These are phyloP conservation scores for Schwanniomyces occidentalis DNA, from an alignment of 805 yeast genomes.

Conservation along the genomic window DNA sequence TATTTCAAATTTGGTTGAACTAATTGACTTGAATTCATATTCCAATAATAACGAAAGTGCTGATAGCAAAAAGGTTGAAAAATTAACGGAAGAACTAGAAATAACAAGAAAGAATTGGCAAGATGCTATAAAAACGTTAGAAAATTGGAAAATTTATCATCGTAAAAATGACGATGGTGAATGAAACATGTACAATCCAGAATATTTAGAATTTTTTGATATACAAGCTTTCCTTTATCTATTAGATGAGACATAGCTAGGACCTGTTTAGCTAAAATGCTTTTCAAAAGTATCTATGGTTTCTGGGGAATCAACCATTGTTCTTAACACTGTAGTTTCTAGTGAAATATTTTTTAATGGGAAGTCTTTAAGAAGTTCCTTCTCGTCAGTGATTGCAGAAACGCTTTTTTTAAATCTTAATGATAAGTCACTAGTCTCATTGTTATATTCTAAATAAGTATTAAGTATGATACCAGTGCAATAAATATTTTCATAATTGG, in stretches of 20 bases:
- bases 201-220: too few species aligned
- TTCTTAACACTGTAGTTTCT: conserved; percentile 29
- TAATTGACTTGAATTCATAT: conserved; percentile 8
- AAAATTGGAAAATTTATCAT: conserved; percentile 35
- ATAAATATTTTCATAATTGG: conserved; percentile 18
- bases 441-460: conserved; percentile 23
- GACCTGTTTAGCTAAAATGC: background rate
- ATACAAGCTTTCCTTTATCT: too few species aligned
- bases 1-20: conserved; percentile 16
- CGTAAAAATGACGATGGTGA: conserved; percentile 1
- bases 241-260: too few species aligned
- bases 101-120: conserved; percentile 36
- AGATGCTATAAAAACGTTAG: conserved; percentile 38
- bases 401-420: conserved; percentile 18
- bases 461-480: conserved; percentile 33
- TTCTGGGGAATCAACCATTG: conserved; percentile 7
- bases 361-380: conserved; percentile 27
- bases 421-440: conserved; percentile 9
- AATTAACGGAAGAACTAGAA: conserved; percentile 33
- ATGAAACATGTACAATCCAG: too few species aligned
- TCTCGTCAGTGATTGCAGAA: conserved; percentile 7
- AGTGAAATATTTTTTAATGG: conserved; percentile 29
- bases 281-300: background rate
- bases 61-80: conserved; percentile 15
- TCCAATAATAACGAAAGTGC: conserved; percentile 10